A percentile compares a stretch with the other conserved stretches of the same genome.
Evolutionary conservation across 2,329 filamentous ascomycete species (phyloP).

Genomic region (Epichloe coenophiala): DNA sequence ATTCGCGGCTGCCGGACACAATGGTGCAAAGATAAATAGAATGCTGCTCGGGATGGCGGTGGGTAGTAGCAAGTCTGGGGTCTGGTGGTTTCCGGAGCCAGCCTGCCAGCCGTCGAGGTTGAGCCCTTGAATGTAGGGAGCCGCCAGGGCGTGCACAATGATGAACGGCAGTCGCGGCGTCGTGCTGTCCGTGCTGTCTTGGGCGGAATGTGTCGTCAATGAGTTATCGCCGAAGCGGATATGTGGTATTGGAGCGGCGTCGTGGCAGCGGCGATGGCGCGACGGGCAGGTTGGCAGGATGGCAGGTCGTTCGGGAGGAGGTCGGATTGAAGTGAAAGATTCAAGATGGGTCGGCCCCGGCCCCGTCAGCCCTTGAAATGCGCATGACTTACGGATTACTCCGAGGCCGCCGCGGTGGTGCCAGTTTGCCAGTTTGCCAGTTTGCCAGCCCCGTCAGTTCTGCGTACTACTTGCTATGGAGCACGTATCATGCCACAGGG

Average conservation of each 20-base stretch:
- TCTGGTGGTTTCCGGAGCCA: not conserved
- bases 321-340: not conserved
- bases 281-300: not conserved
- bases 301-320: not conserved
- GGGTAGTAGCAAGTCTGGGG: not conserved
- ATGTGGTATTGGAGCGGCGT: not conserved
- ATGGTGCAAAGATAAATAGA: no score
- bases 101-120: not conserved
- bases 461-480: no score
- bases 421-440: no score
- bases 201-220: not conserved
- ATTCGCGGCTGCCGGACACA: not conserved
- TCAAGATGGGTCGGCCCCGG: constrained; percentile 1
- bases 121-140: not conserved
- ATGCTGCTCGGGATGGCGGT: not conserved
- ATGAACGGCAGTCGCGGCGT: not conserved
- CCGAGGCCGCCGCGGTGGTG: not conserved
- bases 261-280: not conserved
- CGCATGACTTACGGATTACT: not conserved
- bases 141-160: not conserved
- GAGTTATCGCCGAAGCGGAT: not conserved
- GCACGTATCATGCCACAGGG: no score
- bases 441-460: no score
- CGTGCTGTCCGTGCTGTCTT: not conserved
- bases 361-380: not conserved